phyloP scores from a whole-genome alignment of 768 basidiomycete genomes.

The Xanthoconium purpureum region DNA sequence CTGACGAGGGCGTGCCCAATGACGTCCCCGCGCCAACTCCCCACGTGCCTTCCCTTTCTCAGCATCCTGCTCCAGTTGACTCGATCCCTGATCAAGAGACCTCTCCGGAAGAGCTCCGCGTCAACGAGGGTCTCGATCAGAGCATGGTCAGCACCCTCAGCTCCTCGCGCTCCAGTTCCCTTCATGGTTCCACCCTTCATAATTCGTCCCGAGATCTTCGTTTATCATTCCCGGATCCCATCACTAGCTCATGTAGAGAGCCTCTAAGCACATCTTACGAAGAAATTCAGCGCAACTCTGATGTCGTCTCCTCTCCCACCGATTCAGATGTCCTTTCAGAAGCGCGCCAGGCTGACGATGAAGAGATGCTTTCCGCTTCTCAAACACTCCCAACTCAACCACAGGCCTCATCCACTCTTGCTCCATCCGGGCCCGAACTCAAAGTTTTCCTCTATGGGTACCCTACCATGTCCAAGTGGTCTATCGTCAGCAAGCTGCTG shows the following conservation, averaged over 20 bases:
- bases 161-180: slow-evolving; percentile 65
- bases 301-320: slow-evolving; percentile 24
- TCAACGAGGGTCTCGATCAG: slow-evolving; percentile 76
- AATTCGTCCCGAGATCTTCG: slow-evolving; percentile 70
- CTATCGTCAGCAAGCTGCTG: slow-evolving; percentile 56
- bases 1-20: slow-evolving; percentile 43
- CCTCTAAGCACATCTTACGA: slow-evolving; percentile 56
- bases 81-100: slow-evolving; percentile 30
- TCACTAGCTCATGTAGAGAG: slow-evolving; percentile 67
- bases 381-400: slow-evolving; percentile 27
- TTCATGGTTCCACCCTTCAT: slow-evolving; percentile 53
- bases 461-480: slow-evolving; percentile 57
- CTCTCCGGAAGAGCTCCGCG: slow-evolving; percentile 60
- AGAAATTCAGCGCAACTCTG: slow-evolving; percentile 42
- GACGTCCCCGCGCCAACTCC: slow-evolving; percentile 20
- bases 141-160: slow-evolving; percentile 79
- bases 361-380: slow-evolving; percentile 25
- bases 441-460: slow-evolving; percentile 68
- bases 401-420: slow-evolving; percentile 26
- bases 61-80: slow-evolving; percentile 26
- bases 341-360: slow-evolving; percentile 30
- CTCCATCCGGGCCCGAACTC: slow-evolving; percentile 40
- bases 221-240: slow-evolving; percentile 80
- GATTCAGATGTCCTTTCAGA: slow-evolving; percentile 17
- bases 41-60: slow-evolving; percentile 23